phyloP scores from a whole-genome alignment of 2,329 filamentous ascomycete species.

The Cladophialophora bantiana region DNA sequence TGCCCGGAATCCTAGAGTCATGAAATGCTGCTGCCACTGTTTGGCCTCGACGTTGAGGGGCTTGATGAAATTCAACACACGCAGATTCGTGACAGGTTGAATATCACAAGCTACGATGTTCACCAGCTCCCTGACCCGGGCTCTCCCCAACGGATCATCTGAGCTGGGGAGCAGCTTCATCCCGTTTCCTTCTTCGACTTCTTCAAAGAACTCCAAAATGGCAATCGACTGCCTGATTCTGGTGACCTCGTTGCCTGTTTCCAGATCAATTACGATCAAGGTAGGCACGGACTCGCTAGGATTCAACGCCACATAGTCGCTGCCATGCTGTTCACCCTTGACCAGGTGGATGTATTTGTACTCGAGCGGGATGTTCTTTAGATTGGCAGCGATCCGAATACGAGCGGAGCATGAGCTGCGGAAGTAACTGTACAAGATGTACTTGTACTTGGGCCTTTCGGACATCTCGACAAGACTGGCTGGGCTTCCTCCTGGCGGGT shows the following conservation, averaged over 20 bases:
- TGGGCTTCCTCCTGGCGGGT: neutral
- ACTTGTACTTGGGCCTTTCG: constrained; percentile 28
- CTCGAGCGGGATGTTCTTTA: constrained; percentile 61
- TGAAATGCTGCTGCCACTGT: constrained; percentile 61
- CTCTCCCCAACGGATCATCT: constrained; percentile 52
- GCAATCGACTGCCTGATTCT: constrained; percentile 64
- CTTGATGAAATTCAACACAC: constrained; percentile 59
- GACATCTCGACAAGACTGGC: neutral
- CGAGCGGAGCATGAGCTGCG: constrained; percentile 69
- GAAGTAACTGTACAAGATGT: constrained; percentile 65
- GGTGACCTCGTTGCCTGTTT: constrained; percentile 45
- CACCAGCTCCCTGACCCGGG: constrained; percentile 61
- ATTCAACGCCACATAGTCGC: constrained; percentile 57
- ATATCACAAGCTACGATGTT: constrained; percentile 64
- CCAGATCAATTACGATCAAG: constrained; percentile 51
- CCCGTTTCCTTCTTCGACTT: constrained; percentile 52
- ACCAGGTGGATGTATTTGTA: constrained; percentile 61
- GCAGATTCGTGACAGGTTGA: constrained; percentile 67
- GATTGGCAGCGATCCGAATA: constrained; percentile 65
- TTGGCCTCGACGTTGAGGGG: constrained; percentile 53
- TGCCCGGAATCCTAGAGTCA: constrained; percentile 61
- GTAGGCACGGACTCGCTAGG: constrained; percentile 64
- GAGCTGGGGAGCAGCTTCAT: constrained; percentile 56
- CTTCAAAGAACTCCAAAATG: constrained; percentile 69
- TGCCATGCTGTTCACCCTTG: constrained; percentile 59